Conservation (phyloP, 345 rosid genomes). For the Camelina hispida region DNA sequence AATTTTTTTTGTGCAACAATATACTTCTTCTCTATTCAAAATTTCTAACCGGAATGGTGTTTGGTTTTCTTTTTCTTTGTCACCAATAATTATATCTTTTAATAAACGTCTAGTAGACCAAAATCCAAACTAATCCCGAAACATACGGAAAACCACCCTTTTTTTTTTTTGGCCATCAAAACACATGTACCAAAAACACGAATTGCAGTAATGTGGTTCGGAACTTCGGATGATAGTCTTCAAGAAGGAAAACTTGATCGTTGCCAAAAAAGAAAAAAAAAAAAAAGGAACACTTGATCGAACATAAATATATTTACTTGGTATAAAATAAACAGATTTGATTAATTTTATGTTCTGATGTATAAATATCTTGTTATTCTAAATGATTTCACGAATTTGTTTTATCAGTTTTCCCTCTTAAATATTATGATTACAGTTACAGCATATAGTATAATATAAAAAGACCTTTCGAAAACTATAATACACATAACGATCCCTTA, state of each 20-base stretch:
- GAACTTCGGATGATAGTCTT: neutral
- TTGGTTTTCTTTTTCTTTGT: neutral
- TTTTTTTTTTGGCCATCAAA: neutral
- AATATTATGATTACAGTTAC: neutral
- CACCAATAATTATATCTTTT: neutral
- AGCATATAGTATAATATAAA: neutral
- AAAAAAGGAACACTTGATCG: no score
- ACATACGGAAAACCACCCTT: neutral
- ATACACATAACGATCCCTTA: neutral
- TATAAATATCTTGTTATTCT: neutral
- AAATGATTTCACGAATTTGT: neutral
- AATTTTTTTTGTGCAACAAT: no score
- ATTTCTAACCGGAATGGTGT: neutral
- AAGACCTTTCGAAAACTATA: constrained; percentile 16
- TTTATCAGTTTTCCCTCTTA: neutral
- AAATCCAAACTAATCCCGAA: neutral
- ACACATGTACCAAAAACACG: neutral
- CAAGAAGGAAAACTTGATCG: no score
- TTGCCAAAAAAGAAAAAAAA: no score
- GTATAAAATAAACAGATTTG: neutral
- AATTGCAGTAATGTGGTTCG: neutral
- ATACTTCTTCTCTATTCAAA: no score
- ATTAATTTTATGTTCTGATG: neutral
- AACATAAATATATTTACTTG: no score
- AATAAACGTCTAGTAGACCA: neutral